Conservation (phyloP, 2,329 filamentous ascomycete genomes). For the Colletotrichum gigasporum region DNA sequence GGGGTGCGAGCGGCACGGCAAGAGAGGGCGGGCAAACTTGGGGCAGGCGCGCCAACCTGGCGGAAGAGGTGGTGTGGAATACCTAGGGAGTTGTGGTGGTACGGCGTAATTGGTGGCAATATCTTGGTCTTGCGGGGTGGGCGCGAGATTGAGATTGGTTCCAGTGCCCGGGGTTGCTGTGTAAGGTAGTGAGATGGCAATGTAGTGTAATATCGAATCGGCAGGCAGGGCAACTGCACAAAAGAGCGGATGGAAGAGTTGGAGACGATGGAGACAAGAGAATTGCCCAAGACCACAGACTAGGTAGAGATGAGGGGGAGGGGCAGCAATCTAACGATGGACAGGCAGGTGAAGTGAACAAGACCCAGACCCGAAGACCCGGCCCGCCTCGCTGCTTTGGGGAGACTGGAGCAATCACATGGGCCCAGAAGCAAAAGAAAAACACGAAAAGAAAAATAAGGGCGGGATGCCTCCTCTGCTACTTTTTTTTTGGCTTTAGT, state of each 20-base stretch:
- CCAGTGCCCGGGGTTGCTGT: neutral
- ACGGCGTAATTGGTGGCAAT: conserved; percentile 27
- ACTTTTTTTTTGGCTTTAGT: neutral
- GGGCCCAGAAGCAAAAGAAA: neutral
- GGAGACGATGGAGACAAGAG: neutral
- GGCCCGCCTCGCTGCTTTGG: neutral
- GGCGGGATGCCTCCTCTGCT: neutral
- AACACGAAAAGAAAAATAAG: neutral
- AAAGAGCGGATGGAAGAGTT: conserved; percentile 2
- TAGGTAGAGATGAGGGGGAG: neutral
- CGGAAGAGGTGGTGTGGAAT: neutral
- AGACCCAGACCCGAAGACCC: neutral
- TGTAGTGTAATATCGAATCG: neutral
- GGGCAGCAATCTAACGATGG: neutral
- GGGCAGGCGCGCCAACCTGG: conserved; percentile 11
- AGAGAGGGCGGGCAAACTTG: conserved; percentile 12
- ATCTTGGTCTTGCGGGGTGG: neutral
- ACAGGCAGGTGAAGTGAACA: neutral
- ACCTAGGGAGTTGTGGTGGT: too few relatives aligned
- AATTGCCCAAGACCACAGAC: neutral
- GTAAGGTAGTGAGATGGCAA: too few relatives aligned
- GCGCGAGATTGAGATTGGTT: too few relatives aligned
- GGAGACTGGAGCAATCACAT: conserved; percentile 10
- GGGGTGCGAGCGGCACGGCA: neutral
- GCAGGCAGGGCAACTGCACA: neutral